A percentile compares a stretch with the other conserved stretches of the same genome.
Evolutionary conservation across 371 early-diverging fungal species (phyloP).

Genomic region (Chytridium lagenaria): DNA sequence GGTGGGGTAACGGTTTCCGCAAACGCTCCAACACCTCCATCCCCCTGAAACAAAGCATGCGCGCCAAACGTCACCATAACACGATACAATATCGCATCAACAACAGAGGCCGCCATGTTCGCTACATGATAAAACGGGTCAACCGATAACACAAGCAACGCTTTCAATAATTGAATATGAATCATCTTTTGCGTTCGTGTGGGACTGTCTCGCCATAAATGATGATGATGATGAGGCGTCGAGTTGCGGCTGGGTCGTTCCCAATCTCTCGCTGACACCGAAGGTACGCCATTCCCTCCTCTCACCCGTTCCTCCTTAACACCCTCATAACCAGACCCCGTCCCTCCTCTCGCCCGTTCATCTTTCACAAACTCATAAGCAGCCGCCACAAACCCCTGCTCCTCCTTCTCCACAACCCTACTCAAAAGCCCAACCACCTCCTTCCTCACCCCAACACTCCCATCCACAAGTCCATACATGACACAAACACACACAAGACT

Average conservation of each 20-base stretch:
- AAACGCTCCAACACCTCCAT: background rate
- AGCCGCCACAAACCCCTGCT: slow-evolving; percentile 64
- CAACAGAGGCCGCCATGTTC: slow-evolving; percentile 64
- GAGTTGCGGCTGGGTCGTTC: background rate
- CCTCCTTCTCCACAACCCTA: slow-evolving; percentile 67
- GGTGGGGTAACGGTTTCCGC: background rate
- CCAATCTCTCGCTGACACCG: background rate
- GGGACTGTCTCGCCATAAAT: background rate
- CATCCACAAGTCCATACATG: slow-evolving; percentile 72
- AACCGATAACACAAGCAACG: slow-evolving; percentile 73
- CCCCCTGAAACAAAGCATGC: background rate
- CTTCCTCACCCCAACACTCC: slow-evolving; percentile 80
- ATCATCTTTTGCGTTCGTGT: background rate
- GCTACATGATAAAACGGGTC: slow-evolving; percentile 81
- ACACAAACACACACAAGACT: slow-evolving; percentile 66
- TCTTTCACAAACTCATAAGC: slow-evolving; percentile 75
- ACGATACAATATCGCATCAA: slow-evolving; percentile 74
- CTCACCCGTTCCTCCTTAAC: too few species aligned
- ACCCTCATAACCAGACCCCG: too few species aligned
- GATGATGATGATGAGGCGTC: background rate
- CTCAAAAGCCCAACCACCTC: slow-evolving; percentile 80
- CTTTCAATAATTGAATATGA: slow-evolving; percentile 66
- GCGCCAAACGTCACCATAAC: slow-evolving; percentile 41
- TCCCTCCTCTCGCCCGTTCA: too few species aligned
- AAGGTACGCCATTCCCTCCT: background rate